Evolutionary conservation across 768 basidiomycete genomes (phyloP), one percentile per base, ranked within the genome.

Genomic region (Tremella yokohamensis): DNA sequence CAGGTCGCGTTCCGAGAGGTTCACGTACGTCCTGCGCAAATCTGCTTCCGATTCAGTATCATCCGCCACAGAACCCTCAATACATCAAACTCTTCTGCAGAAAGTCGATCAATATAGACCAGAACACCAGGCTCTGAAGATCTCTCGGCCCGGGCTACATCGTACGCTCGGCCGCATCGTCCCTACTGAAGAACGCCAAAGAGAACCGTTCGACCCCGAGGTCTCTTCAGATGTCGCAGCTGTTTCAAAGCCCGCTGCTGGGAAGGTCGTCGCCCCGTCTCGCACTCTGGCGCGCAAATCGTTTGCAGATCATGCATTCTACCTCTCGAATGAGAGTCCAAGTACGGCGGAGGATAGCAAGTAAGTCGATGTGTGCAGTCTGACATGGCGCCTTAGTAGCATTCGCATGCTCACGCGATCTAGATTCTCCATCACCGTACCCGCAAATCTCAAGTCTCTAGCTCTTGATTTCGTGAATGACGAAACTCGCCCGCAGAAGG

Each of bases 391-490:
- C 11, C 18, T 11, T 11, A 11, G 12, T 11, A 40, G 18, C 18
- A 11, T 18, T 76, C 62, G 65, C 50, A 40, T 40, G 50, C 20
- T 57, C 55, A 22, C 8, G 15, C 22, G 7, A 3, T 24, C 16
- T 16, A 37, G 49, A 26, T 38, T 50, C 40, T 40, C 16, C 11
- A 40, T 57, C 34, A 51, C 34, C 15, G 29, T 38, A n/a, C 12
- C 19, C 6, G 40, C 86, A 65, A 91, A 94, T 79, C 90, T 90
- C 3, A 82, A 82, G 19, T 82, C 82, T 25, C 85, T 85, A 8
- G 82, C 87, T 0, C 90, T 97, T 61, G 92, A 96, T 75, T 82
- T 98, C 24, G 79, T 84, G 1, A 85, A 84, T 13, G 90, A 97
- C 66, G 88, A 90, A 47, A 85, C 82, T 8, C 75, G 81, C 11